Base-by-base conservation (phyloP, 345 rosid species). In the Arabidopsis thaliana region DNA sequence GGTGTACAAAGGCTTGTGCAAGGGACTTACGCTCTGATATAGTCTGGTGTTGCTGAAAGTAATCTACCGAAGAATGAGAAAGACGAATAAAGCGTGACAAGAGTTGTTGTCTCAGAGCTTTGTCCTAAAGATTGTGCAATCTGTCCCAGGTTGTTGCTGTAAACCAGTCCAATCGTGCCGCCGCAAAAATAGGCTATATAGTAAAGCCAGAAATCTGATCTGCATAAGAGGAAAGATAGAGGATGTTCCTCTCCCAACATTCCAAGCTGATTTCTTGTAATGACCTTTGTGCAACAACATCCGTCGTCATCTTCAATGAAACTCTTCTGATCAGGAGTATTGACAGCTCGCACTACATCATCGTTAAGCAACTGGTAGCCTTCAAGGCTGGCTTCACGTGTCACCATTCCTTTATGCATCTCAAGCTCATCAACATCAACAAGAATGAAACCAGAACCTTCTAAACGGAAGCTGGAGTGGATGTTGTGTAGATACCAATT, bases 11-110 rank as follows among this genome's bases (percentile, higher is more conserved):
- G 4, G 51, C 36, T 20, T 9, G 33, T 49, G n/a, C 30, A 40
- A 49, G 61, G 57, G 8, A 71, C 96, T 86, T 87, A 91, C 98
- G 82, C 78, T 5, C 98, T 86, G 44, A 94, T 75, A 74, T 90
- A 94, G 77, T 94, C 98, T 0, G 96, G 97, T 56, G 86, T 87
- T 23, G 98, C 96, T 0, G 98, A 90, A 56, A 94, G 92, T 80
- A 94, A 73, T 38, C 98, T 91, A 41, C 97, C 98, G 1, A 94
- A 94, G 84, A 94, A 94, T 49, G 97, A 94, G 83, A 91, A 91
- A 22, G 98, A 83, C 12, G 98, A 91, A 67, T 91, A 91, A 22
- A 94, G 87, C 1, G 98, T 91, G 57, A 94, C 78, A 65, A 94
- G 93, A 16, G 82, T 66, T 38, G 93, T 83, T 55, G 90, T 87